Evolutionary conservation across 352 stramenopile genomes (phyloP).

Genomic region (Phytophthora macrochlamydospora): DNA sequence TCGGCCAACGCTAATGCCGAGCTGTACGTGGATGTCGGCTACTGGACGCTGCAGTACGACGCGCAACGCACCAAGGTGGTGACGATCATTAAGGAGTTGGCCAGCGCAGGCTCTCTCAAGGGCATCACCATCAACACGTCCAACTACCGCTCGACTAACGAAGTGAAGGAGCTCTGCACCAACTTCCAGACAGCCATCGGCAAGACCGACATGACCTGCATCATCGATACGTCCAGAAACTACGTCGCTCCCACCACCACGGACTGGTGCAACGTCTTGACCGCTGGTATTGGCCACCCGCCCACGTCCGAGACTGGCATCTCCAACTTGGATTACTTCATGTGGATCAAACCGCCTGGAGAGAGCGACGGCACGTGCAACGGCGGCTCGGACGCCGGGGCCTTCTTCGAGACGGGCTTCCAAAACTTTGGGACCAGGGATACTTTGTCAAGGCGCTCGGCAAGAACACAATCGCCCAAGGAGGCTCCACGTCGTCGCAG

Average conservation of each 20-base stretch:
- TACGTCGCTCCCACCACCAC: slow-evolving; percentile 25
- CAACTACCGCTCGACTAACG: slow-evolving; percentile 58
- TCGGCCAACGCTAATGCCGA: slow-evolving; percentile 59
- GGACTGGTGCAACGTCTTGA: slow-evolving; percentile 65
- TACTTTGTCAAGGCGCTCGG: slow-evolving; percentile 41
- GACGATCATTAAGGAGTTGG: slow-evolving; percentile 38
- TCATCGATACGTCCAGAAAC: slow-evolving; percentile 50
- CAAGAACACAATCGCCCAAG: slow-evolving; percentile 30
- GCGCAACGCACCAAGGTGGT: slow-evolving; percentile 27
- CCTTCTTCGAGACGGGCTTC: slow-evolving; percentile 67
- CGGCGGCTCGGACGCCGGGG: no score
- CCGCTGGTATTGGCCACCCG: slow-evolving; percentile 47
- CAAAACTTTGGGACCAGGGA: slow-evolving; percentile 69
- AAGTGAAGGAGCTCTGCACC: slow-evolving; percentile 39
- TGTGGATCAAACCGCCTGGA: slow-evolving; percentile 74
- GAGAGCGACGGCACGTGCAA: slow-evolving; percentile 68
- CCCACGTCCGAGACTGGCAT: slow-evolving; percentile 53
- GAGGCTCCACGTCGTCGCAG: slow-evolving; percentile 12
- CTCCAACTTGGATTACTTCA: slow-evolving; percentile 68
- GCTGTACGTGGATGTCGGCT: slow-evolving; percentile 66
- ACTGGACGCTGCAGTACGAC: slow-evolving; percentile 55
- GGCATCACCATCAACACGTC: slow-evolving; percentile 70
- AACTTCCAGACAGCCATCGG: slow-evolving; percentile 47
- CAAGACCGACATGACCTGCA: slow-evolving; percentile 34
- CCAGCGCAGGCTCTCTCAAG: slow-evolving; percentile 26